A percentile compares a stretch with the other conserved stretches of the same genome.
phyloP scores from a whole-genome alignment of 2,329 filamentous ascomycete genomes.

The Ascochyta pisi region DNA sequence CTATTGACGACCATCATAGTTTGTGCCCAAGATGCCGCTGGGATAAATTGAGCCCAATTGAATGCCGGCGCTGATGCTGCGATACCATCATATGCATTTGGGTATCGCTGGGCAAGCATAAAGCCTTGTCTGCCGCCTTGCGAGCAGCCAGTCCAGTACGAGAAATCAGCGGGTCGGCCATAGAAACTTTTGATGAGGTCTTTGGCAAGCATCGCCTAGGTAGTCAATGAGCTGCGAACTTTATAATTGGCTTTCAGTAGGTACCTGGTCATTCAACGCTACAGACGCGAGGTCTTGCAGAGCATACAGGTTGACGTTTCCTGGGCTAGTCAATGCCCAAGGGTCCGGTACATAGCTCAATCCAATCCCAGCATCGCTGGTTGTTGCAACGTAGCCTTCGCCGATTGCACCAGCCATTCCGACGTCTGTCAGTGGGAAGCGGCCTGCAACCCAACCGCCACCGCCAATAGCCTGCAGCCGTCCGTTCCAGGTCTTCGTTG shows the following conservation, averaged over 20 bases:
- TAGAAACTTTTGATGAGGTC: slow-evolving; percentile 35
- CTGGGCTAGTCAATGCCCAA: slow-evolving; percentile 18
- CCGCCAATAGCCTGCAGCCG: slow-evolving; percentile 27
- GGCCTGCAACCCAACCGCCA: slow-evolving; percentile 33
- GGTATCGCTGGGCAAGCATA: slow-evolving; percentile 38
- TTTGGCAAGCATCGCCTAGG: slow-evolving; percentile 16
- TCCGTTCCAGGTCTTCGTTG: slow-evolving; percentile 30
- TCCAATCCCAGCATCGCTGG: slow-evolving; percentile 28
- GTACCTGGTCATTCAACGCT: slow-evolving; percentile 43
- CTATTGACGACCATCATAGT: slow-evolving; percentile 34
- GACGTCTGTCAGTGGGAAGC: slow-evolving; percentile 9
- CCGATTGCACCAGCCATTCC: slow-evolving; percentile 20
- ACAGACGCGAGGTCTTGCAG: slow-evolving; percentile 43
- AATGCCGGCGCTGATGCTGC: slow-evolving; percentile 50
- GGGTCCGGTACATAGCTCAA: background rate
- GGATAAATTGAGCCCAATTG: slow-evolving; percentile 39
- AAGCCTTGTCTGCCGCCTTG: slow-evolving; percentile 41
- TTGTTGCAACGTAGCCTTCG: slow-evolving; percentile 28
- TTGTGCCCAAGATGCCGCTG: slow-evolving; percentile 37
- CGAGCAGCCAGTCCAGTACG: slow-evolving; percentile 45
- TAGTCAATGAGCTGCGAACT: background rate
- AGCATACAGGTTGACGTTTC: slow-evolving; percentile 26
- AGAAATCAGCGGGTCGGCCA: slow-evolving; percentile 34
- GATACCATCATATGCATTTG: slow-evolving; percentile 47
- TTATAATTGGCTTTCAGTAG: background rate